A percentile compares a stretch with the other conserved stretches of the same genome.
Evolutionary conservation across 108 stramenopile genomes (phyloP).

Genomic region (Nitzschia sp.): DNA sequence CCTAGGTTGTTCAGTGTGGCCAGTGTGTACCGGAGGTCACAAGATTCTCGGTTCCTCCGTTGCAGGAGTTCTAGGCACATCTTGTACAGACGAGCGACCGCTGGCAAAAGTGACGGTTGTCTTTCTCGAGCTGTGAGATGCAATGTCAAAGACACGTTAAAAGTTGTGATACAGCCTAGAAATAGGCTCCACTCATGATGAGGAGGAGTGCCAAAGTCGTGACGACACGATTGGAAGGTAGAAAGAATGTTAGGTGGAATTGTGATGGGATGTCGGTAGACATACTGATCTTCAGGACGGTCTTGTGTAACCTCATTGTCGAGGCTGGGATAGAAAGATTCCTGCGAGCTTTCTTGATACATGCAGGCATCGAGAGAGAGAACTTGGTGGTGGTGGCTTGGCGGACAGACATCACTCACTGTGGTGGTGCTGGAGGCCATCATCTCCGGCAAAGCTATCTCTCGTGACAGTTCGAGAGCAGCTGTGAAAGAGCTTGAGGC

Average conservation of each 20-base stretch:
- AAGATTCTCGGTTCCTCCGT: neutral
- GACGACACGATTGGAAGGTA: too few species aligned
- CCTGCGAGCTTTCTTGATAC: too few species aligned
- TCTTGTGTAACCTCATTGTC: too few species aligned
- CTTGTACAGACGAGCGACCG: constrained; percentile 10
- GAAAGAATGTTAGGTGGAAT: too few species aligned
- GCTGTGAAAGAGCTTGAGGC: neutral
- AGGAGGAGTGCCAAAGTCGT: too few species aligned
- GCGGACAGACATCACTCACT: too few species aligned
- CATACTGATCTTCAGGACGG: too few species aligned
- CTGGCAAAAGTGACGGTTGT: neutral
- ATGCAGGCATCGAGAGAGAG: too few species aligned
- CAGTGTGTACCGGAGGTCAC: neutral
- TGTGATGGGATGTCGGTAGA: too few species aligned
- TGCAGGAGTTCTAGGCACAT: neutral
- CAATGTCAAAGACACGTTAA: constrained; percentile 5
- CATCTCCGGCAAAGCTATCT: neutral
- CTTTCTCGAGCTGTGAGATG: constrained; percentile 6
- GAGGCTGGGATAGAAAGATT: too few species aligned
- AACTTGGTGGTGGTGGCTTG: too few species aligned
- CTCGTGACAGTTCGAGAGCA: neutral
- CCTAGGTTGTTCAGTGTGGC: constrained; percentile 11
- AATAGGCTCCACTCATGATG: neutral
- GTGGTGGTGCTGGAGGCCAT: neutral
- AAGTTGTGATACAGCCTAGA: constrained; percentile 1